phyloP scores from a whole-genome alignment of 305 asterid genomes.

The Fraxinus platypoda region DNA sequence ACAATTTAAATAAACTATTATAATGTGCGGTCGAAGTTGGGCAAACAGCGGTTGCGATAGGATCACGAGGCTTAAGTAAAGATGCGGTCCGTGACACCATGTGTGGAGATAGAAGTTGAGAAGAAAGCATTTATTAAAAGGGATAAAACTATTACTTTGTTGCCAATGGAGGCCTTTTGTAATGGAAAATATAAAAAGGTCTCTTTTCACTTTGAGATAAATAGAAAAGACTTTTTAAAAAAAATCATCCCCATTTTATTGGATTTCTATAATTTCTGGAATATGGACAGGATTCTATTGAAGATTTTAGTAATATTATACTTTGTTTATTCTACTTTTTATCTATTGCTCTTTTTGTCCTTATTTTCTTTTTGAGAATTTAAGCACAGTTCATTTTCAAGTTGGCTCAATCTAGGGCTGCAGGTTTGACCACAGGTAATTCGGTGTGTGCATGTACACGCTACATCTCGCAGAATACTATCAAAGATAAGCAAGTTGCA shows the following conservation, averaged over 20 bases:
- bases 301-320: neutral
- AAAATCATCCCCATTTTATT: neutral
- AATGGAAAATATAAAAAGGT: neutral
- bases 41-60: too few species aligned
- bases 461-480: neutral
- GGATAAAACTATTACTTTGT: neutral
- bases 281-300: neutral
- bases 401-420: neutral
- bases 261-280: neutral
- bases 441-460: neutral
- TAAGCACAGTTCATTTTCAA: neutral
- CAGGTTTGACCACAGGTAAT: neutral
- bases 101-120: neutral
- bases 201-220: neutral
- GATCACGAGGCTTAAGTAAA: too few species aligned
- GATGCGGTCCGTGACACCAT: too few species aligned
- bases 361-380: neutral
- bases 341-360: neutral
- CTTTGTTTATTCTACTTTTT: neutral
- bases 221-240: neutral
- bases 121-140: neutral
- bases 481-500: neutral
- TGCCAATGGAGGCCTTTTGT: neutral
- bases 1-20: too few species aligned
- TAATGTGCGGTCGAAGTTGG: too few species aligned